Percentiles rank a stretch among this genome's conserved stretches.
Conservation (phyloP, 1,284 basidiomycete species). For the Cystobasidium sp. region DNA sequence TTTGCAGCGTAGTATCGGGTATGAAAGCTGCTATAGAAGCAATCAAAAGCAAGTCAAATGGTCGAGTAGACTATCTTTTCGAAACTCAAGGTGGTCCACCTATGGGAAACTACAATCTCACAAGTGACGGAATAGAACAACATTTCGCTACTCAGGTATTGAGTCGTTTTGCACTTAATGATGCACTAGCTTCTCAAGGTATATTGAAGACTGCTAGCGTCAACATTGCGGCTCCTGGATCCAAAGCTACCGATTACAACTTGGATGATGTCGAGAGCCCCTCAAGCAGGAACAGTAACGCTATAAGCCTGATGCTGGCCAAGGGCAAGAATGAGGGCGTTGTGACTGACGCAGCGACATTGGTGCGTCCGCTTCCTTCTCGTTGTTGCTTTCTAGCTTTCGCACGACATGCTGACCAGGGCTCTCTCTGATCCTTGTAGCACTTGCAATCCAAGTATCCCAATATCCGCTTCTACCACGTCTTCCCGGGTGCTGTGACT, state of each 20-base stretch:
- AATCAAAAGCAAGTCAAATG: slow-evolving; percentile 47
- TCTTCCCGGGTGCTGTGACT: slow-evolving; percentile 53
- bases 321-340: slow-evolving; percentile 41
- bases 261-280: slow-evolving; percentile 53
- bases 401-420: not conserved
- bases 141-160: slow-evolving; percentile 57
- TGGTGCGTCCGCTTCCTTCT: slow-evolving; percentile 44
- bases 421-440: slow-evolving; percentile 43
- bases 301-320: slow-evolving; percentile 23
- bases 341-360: slow-evolving; percentile 50
- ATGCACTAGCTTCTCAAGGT: slow-evolving; percentile 53
- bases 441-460: slow-evolving; percentile 47
- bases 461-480: slow-evolving; percentile 50
- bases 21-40: slow-evolving; percentile 51
- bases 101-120: slow-evolving; percentile 46
- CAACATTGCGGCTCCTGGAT: slow-evolving; percentile 55
- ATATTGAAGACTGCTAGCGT: slow-evolving; percentile 54
- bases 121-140: slow-evolving; percentile 50
- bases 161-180: slow-evolving; percentile 56
- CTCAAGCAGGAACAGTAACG: slow-evolving; percentile 24
- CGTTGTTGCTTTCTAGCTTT: not conserved
- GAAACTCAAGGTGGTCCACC: slow-evolving; percentile 55
- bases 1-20: slow-evolving; percentile 48
- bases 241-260: slow-evolving; percentile 47
- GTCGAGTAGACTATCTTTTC: slow-evolving; percentile 57